Evolutionary conservation across 2,329 filamentous ascomycete genomes (phyloP), one percentile per base, ranked within the genome.

Genomic region (Neocucurbitaria cava): DNA sequence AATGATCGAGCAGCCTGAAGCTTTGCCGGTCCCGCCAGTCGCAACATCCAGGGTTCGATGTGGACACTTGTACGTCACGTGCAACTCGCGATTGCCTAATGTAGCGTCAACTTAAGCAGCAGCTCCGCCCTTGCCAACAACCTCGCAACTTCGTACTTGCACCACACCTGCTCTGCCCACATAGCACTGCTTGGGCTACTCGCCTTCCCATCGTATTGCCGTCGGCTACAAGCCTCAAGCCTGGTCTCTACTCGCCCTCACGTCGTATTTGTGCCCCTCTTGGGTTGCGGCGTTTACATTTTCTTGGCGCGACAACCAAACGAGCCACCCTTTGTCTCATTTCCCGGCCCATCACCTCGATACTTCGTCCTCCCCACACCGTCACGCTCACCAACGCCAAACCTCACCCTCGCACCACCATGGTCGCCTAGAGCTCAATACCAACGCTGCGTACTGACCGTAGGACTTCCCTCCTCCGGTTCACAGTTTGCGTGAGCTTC

Each of bases 41-140:
- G 63, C 59, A 63, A 61, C 62, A 64, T 54, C 52, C 62, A 58
- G 59, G 59, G 61, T 62, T 61, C 62, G 40, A 57, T 57, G 62
- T 67, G 64, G 64, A 67, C 59, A 56, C 60, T 30, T 59, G 44
- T 41, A 46, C 39, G 52, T 64, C 64, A 66, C 64, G 62, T 66
- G 64, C 45, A 49, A 26, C 23, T 28, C 21, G 46, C 39, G 42
- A 49, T 49, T 60, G 57, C 59, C 61, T 68, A 61, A 50, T 42
- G 49, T 36, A 31, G 38, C 44, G 40, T 44, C 51, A 50, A 51
- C 52, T 52, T 52, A 56, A 55, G 45, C 46, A 58, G 13, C 23
- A 13, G 54, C 57, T 56, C 43, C 54, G 48, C 52, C 60, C 55
- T 53, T 53, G 44, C 49, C 47, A 43, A 36, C 58, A 33, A 33